A percentile compares a stretch with the other conserved stretches of the same genome.
Evolutionary conservation across 2,329 filamentous ascomycete genomes (phyloP).

Genomic region (Calonectria hawksworthii): DNA sequence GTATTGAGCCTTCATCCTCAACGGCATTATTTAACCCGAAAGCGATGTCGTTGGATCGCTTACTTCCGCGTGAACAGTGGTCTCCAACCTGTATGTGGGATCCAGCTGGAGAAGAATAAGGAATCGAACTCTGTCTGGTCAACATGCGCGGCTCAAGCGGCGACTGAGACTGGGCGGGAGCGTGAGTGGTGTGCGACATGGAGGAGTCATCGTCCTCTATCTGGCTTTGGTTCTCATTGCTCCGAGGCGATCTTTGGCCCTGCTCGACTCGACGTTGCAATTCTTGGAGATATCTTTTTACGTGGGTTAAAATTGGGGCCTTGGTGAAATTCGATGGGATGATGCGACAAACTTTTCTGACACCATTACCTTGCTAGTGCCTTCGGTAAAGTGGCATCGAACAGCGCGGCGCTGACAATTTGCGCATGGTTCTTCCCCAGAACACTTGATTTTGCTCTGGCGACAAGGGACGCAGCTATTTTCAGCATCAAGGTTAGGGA

Average conservation of each 20-base stretch:
- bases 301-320: not conserved
- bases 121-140: not conserved
- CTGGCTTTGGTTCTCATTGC: not conserved
- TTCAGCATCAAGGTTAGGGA: not conserved
- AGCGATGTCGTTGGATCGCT: not conserved
- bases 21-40: not conserved
- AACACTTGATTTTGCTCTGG: constrained; percentile 54
- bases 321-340: not conserved
- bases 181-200: constrained; percentile 7
- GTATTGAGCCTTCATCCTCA: not conserved
- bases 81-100: constrained; percentile 10
- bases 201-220: constrained; percentile 22
- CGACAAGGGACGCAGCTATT: constrained; percentile 49
- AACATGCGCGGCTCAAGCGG: constrained; percentile 19
- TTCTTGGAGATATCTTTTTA: constrained; percentile 43
- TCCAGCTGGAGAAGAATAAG: not conserved
- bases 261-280: constrained; percentile 41
- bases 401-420: constrained; percentile 49
- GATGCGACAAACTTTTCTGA: constrained; percentile 1
- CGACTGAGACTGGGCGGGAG: not conserved
- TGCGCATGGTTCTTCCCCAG: constrained; percentile 49
- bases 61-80: not conserved
- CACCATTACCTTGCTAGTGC: constrained; percentile 38
- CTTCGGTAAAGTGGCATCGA: constrained; percentile 50
- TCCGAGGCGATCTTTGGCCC: constrained; percentile 26